Evolutionary conservation across 257 asterid genomes (phyloP).

Genomic region (Solanum chaucha): DNA sequence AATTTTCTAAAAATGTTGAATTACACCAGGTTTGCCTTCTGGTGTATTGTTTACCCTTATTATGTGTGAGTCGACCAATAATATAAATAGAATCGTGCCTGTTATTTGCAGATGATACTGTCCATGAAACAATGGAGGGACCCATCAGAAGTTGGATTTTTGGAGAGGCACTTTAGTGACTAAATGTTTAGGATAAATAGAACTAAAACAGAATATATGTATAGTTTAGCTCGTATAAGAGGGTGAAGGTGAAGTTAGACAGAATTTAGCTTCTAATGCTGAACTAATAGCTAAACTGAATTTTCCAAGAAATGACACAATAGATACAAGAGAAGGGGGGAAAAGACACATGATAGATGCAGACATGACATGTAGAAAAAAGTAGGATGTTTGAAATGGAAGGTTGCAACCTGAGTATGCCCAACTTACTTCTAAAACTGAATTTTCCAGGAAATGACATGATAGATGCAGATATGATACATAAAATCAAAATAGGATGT

Average conservation of each 20-base stretch:
- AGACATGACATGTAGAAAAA: background rate
- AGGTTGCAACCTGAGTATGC: background rate
- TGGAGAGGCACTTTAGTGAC: background rate
- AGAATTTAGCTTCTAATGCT: background rate
- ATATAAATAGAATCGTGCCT: background rate
- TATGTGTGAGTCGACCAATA: background rate
- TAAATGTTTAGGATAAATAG: background rate
- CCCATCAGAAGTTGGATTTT: background rate
- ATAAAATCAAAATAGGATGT: background rate
- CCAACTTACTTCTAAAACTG: background rate
- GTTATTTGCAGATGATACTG: background rate
- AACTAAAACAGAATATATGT: background rate
- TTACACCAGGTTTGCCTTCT: background rate
- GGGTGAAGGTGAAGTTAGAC: background rate
- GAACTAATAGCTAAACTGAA: background rate
- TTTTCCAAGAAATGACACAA: background rate
- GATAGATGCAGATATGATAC: background rate
- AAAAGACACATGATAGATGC: background rate
- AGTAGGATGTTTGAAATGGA: background rate
- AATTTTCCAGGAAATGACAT: background rate
- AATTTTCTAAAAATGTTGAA: background rate
- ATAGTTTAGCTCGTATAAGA: background rate
- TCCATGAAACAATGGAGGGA: background rate
- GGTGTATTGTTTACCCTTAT: background rate
- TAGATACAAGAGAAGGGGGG: background rate